Conservation (phyloP, 2,329 filamentous ascomycete species). For the Aureobasidium sp. region DNA sequence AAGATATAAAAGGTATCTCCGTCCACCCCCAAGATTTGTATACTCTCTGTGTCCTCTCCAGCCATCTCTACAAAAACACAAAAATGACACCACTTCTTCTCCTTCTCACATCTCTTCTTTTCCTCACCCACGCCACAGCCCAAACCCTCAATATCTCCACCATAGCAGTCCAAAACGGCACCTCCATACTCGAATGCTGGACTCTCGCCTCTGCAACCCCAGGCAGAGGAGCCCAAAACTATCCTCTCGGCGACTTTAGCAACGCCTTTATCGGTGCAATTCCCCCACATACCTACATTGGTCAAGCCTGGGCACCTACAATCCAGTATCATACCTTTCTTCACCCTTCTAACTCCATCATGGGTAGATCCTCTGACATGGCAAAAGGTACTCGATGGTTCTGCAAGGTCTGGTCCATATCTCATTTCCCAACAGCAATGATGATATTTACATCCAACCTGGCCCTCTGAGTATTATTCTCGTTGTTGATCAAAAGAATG, state of each 20-base stretch:
- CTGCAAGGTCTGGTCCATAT: conserved; percentile 2
- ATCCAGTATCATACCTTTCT: not conserved
- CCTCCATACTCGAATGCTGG: conserved; percentile 10
- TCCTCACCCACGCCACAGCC: not conserved
- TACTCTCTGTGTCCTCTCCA: not conserved
- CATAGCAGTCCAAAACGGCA: not conserved
- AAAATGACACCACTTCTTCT: not conserved
- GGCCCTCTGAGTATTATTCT: not conserved
- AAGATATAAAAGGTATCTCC: not conserved
- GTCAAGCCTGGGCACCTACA: not conserved
- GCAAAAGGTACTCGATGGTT: not conserved
- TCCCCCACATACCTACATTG: conserved; percentile 1
- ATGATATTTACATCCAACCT: not conserved
- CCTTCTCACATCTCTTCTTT: not conserved
- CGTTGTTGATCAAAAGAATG: not conserved
- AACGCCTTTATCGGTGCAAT: conserved; percentile 8
- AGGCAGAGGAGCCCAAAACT: conserved; percentile 2
- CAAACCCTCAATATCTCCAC: conserved; percentile 6
- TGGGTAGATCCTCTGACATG: not conserved
- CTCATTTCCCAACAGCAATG: not conserved
- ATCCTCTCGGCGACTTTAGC: conserved; percentile 2
- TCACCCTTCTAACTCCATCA: not conserved
- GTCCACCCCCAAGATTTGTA: too few relatives aligned
- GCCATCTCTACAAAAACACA: too few relatives aligned
- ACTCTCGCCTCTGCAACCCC: not conserved